Evolutionary conservation across 306 rosid genomes (phyloP), one percentile per base, ranked within the genome.

Genomic region (Inga leiocalycina): DNA sequence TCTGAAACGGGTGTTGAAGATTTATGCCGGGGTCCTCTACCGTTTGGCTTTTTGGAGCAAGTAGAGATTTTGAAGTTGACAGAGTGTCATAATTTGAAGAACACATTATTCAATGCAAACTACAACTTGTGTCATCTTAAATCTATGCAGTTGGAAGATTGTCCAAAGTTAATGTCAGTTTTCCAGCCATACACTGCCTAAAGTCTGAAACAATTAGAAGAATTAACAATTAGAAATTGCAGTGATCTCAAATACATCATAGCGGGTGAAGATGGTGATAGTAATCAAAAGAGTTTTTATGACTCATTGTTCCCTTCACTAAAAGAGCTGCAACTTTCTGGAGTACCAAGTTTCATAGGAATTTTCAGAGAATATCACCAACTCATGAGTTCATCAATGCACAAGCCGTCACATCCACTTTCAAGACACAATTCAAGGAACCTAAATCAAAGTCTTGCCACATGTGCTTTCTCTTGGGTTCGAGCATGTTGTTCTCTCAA

Each of bases 221-320:
- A 12, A 20, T 37, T 80, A 30, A 4, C 41, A 76, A 44, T 80
- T 61, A 12, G 4, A 15, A 4, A 6, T 3, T 80, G 85, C 35
- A 12, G 27, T 46, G 43, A 4, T 5, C 45, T 71, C 13, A 48
- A 79, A 68, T 24, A 52, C 54, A 37, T 83, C 71, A 3, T 77
- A 35, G 61, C 11, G 59, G 57, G 22, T 34, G 16, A 49, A 10
- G 8, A 61, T 48, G 2, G 32, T 9, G 13, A 57, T 12, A 8
- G 10, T n/a, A 9, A 56, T 56, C 12, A 56, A 56, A 8, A 57
- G 5, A 54, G 62, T 54, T 57, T 6, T 57, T n/a, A 52, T 52
- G 75, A 76, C 3, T 20, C 67, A 17, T 1, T 81, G 80, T 85
- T 85, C 78, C 79, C 34, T 17, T 17, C 46, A 2, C 27, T 82